A percentile compares a stretch with the other conserved stretches of the same genome.
Conservation (phyloP, 108 stramenopile species). For the Cyclotella distinguenda region DNA sequence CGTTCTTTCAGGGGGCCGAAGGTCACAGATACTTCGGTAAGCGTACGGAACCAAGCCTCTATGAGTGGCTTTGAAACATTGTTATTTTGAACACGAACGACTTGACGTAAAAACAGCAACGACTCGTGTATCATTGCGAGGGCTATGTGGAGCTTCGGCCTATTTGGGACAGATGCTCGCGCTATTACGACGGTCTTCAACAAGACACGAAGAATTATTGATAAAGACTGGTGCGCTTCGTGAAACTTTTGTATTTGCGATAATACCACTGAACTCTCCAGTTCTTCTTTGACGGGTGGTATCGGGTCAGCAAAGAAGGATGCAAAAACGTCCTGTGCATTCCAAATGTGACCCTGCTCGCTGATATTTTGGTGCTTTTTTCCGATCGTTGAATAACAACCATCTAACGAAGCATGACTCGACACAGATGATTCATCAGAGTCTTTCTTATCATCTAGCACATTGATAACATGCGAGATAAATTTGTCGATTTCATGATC, state of each 20-base stretch:
- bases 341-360: conserved; percentile 9
- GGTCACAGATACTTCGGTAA: conserved; percentile 57
- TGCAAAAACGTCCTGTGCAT: conserved; percentile 31
- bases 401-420: background rate
- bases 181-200: conserved; percentile 71
- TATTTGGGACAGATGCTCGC: conserved; percentile 59
- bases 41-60: conserved; percentile 66
- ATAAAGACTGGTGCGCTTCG: conserved; percentile 37
- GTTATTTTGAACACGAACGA: conserved; percentile 69
- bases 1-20: conserved; percentile 83
- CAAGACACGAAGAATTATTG: conserved; percentile 39
- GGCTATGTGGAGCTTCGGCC: conserved; percentile 65
- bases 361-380: background rate
- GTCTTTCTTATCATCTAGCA: conserved; percentile 63
- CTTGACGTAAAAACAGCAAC: conserved; percentile 63
- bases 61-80: conserved; percentile 61
- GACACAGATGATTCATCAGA: conserved; percentile 12
- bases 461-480: conserved; percentile 57
- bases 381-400: background rate
- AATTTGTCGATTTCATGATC: conserved; percentile 78
- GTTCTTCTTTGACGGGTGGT: background rate
- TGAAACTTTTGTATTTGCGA: conserved; percentile 34
- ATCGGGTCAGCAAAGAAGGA: conserved; percentile 26
- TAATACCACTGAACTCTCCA: conserved; percentile 6
- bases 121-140: conserved; percentile 72